phyloP scores from a whole-genome alignment of 2,329 filamentous ascomycete species.

The Cladosporium velox region DNA sequence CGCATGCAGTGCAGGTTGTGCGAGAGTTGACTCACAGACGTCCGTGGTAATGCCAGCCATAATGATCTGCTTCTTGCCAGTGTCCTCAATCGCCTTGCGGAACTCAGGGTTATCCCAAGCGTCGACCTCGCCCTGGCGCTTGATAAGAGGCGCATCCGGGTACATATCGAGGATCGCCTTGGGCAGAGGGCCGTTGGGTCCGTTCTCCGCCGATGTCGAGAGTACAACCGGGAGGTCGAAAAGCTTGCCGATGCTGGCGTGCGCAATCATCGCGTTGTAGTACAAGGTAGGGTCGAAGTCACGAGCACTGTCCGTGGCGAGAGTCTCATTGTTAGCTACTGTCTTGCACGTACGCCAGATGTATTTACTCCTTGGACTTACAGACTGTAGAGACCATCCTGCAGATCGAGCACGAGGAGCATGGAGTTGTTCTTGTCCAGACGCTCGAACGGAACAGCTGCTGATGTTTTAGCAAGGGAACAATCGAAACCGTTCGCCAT shows the following conservation, averaged over 20 bases:
- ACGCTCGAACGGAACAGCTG: constrained; percentile 38
- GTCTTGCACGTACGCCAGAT: background rate
- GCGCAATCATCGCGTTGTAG: constrained; percentile 67
- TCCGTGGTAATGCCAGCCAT: constrained; percentile 73
- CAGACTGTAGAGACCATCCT: constrained; percentile 59
- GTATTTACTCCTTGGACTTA: background rate
- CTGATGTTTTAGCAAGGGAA: background rate
- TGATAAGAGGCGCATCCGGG: constrained; percentile 65
- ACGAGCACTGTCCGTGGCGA: constrained; percentile 46
- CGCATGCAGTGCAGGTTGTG: background rate
- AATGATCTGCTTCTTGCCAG: constrained; percentile 69
- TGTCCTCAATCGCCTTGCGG: constrained; percentile 63
- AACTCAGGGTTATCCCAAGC: constrained; percentile 76
- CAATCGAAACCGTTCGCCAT: background rate
- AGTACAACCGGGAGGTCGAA: constrained; percentile 70
- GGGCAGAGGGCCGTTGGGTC: constrained; percentile 71
- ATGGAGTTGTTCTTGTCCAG: constrained; percentile 45
- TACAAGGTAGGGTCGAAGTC: constrained; percentile 69
- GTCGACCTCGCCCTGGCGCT: constrained; percentile 71
- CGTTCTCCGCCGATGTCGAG: constrained; percentile 67
- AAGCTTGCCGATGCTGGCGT: constrained; percentile 64
- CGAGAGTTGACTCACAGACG: constrained; percentile 55
- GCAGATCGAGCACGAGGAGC: constrained; percentile 61
- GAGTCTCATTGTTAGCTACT: background rate
- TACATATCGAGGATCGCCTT: constrained; percentile 64